These are phyloP conservation scores for Rhizoclosmatium sp. DNA, from an alignment of 192 early-diverging fungal species.

Conservation along the genomic window DNA sequence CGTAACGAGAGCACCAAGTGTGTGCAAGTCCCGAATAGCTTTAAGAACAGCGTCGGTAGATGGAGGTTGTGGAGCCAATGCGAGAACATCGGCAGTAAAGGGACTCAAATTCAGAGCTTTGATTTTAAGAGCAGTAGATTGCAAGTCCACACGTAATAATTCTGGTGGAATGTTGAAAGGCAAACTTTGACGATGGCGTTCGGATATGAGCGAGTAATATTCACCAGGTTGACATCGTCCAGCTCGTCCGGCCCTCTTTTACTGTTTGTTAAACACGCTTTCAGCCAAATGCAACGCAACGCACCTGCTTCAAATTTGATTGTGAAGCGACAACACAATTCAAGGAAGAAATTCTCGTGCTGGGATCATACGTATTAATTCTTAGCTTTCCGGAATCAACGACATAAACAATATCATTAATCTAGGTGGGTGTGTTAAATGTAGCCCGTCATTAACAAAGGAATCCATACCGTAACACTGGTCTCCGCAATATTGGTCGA, in stretches of 20 bases:
- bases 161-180: constrained; percentile 69
- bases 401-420: constrained; percentile 82
- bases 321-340: constrained; percentile 44
- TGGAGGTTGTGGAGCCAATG: constrained; percentile 55
- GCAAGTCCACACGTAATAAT: constrained; percentile 80
- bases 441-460: constrained; percentile 41
- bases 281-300: constrained; percentile 55
- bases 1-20: constrained; percentile 45
- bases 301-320: constrained; percentile 58
- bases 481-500: constrained; percentile 88
- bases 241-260: constrained; percentile 85
- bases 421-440: constrained; percentile 58
- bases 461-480: constrained; percentile 72
- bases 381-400: constrained; percentile 79
- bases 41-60: constrained; percentile 34
- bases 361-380: constrained; percentile 65
- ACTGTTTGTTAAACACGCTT: constrained; percentile 59
- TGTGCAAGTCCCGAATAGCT: constrained; percentile 46
- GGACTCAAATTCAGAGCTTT: constrained; percentile 68
- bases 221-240: constrained; percentile 77
- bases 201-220: constrained; percentile 62
- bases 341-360: constrained; percentile 49
- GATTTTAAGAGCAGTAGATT: constrained; percentile 73
- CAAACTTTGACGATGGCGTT: constrained; percentile 40
- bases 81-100: constrained; percentile 42